These are phyloP conservation scores for Exophiala aquamarina DNA, from an alignment of 2,329 filamentous ascomycete genomes.

Conservation along the genomic window DNA sequence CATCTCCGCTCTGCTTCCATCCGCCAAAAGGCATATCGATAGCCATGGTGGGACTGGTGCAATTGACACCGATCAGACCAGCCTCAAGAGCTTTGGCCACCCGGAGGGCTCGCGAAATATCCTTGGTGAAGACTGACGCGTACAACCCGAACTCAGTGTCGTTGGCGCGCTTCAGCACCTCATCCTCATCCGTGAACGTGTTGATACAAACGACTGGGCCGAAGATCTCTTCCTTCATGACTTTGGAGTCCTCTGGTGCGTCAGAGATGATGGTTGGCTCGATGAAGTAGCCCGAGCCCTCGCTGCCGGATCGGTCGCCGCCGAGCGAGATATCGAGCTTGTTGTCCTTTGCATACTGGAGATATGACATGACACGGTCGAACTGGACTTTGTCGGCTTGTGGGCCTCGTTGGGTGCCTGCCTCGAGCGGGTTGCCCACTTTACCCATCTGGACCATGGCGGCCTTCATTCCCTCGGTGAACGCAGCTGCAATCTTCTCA, in stretches of 20 bases:
- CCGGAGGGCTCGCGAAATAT: constrained; percentile 49
- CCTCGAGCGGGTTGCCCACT: constrained; percentile 37
- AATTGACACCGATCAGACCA: constrained; percentile 62
- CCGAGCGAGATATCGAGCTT: constrained; percentile 55
- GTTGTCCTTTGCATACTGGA: constrained; percentile 56
- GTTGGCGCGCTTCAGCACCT: constrained; percentile 58
- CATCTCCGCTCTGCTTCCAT: constrained; percentile 30
- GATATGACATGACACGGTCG: constrained; percentile 57
- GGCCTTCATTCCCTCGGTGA: constrained; percentile 50
- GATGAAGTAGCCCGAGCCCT: constrained; percentile 47
- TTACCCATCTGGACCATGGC: constrained; percentile 33
- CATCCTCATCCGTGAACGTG: constrained; percentile 59
- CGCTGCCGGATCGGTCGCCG: constrained; percentile 42
- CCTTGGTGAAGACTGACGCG: constrained; percentile 54
- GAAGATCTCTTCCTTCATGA: constrained; percentile 61
- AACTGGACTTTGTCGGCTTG: constrained; percentile 67
- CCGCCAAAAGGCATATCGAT: constrained; percentile 38
- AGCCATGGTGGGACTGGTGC: constrained; percentile 31
- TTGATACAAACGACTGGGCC: constrained; percentile 64
- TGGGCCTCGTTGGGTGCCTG: constrained; percentile 57
- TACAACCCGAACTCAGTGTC: constrained; percentile 54
- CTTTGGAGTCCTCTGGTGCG: constrained; percentile 53
- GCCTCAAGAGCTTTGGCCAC: constrained; percentile 57
- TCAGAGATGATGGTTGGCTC: constrained; percentile 59
- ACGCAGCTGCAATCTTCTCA: constrained; percentile 51